Percentiles rank a stretch among this genome's conserved stretches.
Evolutionary conservation across 441 rosid species (phyloP).

Genomic region (Arabidopsis lyrata): DNA sequence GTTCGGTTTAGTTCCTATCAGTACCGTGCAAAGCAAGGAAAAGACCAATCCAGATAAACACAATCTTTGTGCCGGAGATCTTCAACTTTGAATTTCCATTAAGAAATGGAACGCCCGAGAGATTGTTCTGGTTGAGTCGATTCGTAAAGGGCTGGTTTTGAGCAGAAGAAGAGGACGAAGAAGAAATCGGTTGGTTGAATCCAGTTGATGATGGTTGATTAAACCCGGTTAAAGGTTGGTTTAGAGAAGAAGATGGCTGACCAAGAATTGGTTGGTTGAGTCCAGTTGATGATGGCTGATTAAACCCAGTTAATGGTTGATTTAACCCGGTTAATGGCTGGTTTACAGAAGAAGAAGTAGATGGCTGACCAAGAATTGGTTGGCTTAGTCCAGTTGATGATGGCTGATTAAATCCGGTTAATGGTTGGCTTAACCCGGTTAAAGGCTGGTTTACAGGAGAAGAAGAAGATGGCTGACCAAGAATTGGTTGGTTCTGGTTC

Average conservation of each 20-base stretch:
- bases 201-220: conserved; percentile 51
- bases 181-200: conserved; percentile 32
- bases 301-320: conserved; percentile 44
- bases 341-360: conserved; percentile 44
- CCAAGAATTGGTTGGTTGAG: conserved; percentile 41
- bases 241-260: conserved; percentile 36
- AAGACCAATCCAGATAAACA: conserved; percentile 33
- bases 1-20: conserved; percentile 26
- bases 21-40: conserved; percentile 39
- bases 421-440: conserved; percentile 36
- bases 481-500: conserved; percentile 49
- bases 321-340: conserved; percentile 47
- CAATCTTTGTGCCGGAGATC: conserved; percentile 6
- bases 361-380: conserved; percentile 34
- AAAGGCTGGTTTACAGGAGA: conserved; percentile 43
- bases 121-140: conserved; percentile 45
- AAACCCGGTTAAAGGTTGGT: conserved; percentile 46
- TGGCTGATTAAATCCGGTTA: conserved; percentile 43
- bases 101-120: conserved; percentile 41
- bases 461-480: conserved; percentile 47
- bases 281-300: conserved; percentile 48
- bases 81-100: conserved; percentile 45
- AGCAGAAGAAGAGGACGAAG: conserved; percentile 28
- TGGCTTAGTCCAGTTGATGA: conserved; percentile 28
- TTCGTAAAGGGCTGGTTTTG: conserved; percentile 37